Evolutionary conservation across 345 rosid genomes (phyloP), one percentile per base, ranked within the genome.

Genomic region (Eucalyptus dawsonii): DNA sequence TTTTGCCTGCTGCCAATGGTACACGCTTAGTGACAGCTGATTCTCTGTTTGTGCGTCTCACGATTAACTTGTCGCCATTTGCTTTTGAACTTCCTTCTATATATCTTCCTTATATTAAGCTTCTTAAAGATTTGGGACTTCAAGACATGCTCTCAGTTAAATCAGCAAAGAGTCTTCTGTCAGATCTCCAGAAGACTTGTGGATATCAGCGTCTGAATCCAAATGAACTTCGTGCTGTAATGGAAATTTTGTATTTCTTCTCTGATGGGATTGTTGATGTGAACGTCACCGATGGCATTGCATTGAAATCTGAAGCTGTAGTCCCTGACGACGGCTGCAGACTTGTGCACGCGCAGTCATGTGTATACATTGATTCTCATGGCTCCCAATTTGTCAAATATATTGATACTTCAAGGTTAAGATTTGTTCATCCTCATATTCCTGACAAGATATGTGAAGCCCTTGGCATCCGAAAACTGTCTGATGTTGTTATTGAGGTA

Each of bases 291-390:
- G 56, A 89, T 89, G 88, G 53, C 89, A 42, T 90, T 87, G 89
- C 76, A 88, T 89, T 94, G 94, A 94, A 91, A 88, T 92, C 94
- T 67, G 96, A 95, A 92, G 96, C 94, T 88, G 91, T 97, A 80
- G 93, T 97, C 91, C 98, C 98, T 88, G 99, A 97, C 89, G 98
- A 97, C 90, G 98, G 98, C 88, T 95, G 99, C 94, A 95, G 98
- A 91, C 98, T 97, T 87, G 94, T 97, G 89, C 97, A 96, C 89
- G 96, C 97, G 86, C 93, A 91, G 90, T 93, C 95, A 58, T 97
- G 98, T 90, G 95, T 96, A 25, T 97, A 92, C 86, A 91, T 97
- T 56, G 98, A 97, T 94, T 93, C 98, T 56, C 92, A 92, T 92
- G 99, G 99, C 87, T 96, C 97, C 87, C 93, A 93, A 80, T 96